Base-by-base conservation (phyloP, 2,329 filamentous ascomycete genomes). In the Daldinia sp. region DNA sequence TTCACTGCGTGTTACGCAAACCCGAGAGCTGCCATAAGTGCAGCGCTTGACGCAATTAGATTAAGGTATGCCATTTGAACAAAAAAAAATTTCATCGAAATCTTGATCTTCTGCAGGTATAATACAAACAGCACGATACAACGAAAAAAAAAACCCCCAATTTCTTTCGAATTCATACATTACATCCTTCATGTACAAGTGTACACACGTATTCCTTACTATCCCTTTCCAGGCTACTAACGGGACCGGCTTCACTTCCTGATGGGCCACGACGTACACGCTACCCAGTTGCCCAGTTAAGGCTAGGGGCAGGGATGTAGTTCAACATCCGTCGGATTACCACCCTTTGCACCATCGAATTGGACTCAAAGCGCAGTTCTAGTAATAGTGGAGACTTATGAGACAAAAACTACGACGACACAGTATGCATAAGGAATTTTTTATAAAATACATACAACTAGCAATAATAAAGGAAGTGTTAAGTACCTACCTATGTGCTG, bases 331-430 rank as follows among this genome's bases (percentile, higher is more conserved):
- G 54, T 65, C 63, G 57, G 63, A 63, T 68, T 66, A 55, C 58
- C 19, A 64, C 66, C 64, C 53, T 62, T 52, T 58, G 53, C 61
- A 55, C 63, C 58, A 61, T 68, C 59, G 56, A 61, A 66, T 67
- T 64, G 61, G 64, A 56, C 55, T 64, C 58, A 58, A 58, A 61
- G 57, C 58, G 53, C 32, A 49, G 47, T 13, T 43, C 15, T 39
- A 19, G 23, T 48, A 41, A 13, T 43, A 13, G 57, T 64, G 43
- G 43, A 6, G 23, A 48, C 10, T 9, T 19, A 29, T 48, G 43
- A 9, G 4, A 29, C 15, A 25, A 48, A 30, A 30, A 48, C 43
- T 9, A 47, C 8, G 11, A 10, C 1, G 19, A 15, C 27, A 48
- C 43, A 48, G 43, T 48, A 8, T 19, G 15, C 13, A 13, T 7